These are phyloP conservation scores for Mortierella antarctica DNA, from an alignment of 192 early-diverging fungal species.

Conservation along the genomic window DNA sequence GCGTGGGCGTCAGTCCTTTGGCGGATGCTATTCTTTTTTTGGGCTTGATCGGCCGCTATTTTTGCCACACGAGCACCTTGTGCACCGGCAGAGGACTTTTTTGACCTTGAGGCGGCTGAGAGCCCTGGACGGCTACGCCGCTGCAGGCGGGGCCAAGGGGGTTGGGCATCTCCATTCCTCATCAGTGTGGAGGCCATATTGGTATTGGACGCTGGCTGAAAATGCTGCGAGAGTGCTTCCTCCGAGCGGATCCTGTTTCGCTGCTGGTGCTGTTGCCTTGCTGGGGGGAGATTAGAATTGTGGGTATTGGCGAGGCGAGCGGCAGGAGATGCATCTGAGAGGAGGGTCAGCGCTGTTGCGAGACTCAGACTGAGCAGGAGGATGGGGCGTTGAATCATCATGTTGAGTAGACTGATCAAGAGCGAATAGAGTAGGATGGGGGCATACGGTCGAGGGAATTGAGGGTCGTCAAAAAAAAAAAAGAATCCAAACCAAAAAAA, in stretches of 20 bases:
- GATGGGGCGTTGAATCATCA: constrained; percentile 28
- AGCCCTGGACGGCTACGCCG: no score
- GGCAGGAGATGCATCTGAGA: neutral
- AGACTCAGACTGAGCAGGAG: constrained; percentile 32
- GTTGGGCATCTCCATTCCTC: no score
- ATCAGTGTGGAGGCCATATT: no score
- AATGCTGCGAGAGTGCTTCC: no score
- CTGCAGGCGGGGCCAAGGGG: no score
- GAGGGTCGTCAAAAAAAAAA: neutral
- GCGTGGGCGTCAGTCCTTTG: neutral
- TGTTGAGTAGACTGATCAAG: neutral
- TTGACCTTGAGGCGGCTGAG: no score
- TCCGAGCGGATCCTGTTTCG: neutral
- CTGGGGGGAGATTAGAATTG: neutral
- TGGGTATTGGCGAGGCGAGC: neutral
- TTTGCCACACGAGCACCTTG: no score
- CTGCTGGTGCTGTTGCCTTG: constrained; percentile 1
- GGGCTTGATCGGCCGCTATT: neutral
- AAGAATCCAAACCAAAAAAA: neutral
- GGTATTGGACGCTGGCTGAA: no score
- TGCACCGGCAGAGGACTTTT: no score
- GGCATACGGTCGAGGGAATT: neutral
- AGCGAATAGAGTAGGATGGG: neutral
- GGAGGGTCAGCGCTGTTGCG: constrained; percentile 6
- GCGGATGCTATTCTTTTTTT: constrained; percentile 7